phyloP scores from a whole-genome alignment of 495 filamentous ascomycete genomes.

The Hypoxylon trugodes region DNA sequence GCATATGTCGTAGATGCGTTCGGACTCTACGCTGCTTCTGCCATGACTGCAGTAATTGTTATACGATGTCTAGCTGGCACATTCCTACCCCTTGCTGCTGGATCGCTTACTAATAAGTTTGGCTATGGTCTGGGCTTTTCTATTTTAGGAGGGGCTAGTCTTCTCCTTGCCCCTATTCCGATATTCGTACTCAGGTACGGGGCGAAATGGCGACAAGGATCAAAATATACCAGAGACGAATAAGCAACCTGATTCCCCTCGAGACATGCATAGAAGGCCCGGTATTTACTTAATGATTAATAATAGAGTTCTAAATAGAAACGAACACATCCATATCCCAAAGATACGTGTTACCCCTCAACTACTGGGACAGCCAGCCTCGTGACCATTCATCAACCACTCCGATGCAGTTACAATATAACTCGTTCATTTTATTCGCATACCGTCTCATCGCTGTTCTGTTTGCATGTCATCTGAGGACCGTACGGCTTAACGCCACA shows the following conservation, averaged over 20 bases:
- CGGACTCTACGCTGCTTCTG: slow-evolving; percentile 62
- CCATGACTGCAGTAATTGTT: slow-evolving; percentile 65
- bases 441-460: no score
- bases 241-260: neutral
- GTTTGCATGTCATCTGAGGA: no score
- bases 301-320: no score
- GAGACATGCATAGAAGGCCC: no score
- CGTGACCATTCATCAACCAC: no score
- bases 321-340: no score
- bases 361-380: no score
- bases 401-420: no score
- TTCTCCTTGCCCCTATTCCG: slow-evolving; percentile 60
- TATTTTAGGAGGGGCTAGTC: slow-evolving; percentile 48
- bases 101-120: slow-evolving; percentile 51
- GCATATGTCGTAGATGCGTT: slow-evolving; percentile 68
- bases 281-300: no score
- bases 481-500: no score
- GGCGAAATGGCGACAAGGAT: slow-evolving; percentile 57
- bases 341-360: no score
- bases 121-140: slow-evolving; percentile 62
- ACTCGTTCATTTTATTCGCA: no score
- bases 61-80: slow-evolving; percentile 63
- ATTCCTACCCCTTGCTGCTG: slow-evolving; percentile 59
- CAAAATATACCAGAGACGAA: slow-evolving; percentile 53
- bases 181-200: slow-evolving; percentile 60